These are phyloP conservation scores for Corymbia calophylla DNA, from an alignment of 441 rosid genomes.

Conservation along the genomic window DNA sequence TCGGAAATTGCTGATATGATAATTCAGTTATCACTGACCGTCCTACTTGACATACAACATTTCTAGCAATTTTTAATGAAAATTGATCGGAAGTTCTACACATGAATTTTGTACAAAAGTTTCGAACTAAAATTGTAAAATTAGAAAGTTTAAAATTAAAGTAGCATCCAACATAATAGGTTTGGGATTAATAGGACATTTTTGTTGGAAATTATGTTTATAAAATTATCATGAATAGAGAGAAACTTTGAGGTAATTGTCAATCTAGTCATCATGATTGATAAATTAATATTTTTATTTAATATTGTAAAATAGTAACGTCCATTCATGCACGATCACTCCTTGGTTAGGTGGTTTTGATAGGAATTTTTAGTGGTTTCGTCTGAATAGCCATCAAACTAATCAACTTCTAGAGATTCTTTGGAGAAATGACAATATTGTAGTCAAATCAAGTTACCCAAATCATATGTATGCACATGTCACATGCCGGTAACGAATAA, in stretches of 20 bases:
- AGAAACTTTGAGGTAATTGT: background rate
- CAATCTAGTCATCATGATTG: background rate
- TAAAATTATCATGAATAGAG: background rate
- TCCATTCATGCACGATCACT: background rate
- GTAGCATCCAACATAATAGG: accelerated
- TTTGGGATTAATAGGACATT: background rate
- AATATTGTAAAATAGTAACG: background rate
- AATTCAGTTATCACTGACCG: accelerated
- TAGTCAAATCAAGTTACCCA: background rate
- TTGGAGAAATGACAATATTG: background rate
- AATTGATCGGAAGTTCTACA: accelerated
- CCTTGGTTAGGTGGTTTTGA: background rate
- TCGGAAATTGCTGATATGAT: accelerated
- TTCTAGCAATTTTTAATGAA: accelerated
- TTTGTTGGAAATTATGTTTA: background rate
- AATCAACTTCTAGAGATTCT: background rate
- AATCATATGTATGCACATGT: background rate
- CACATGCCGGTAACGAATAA: background rate
- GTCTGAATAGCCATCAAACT: background rate
- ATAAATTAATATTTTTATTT: background rate
- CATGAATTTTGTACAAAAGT: accelerated
- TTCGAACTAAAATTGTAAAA: accelerated
- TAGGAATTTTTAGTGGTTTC: background rate
- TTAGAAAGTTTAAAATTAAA: accelerated
- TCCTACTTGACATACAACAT: accelerated